phyloP scores from a whole-genome alignment of 2,329 filamentous ascomycete species.

The Blastomyces emzantsi region DNA sequence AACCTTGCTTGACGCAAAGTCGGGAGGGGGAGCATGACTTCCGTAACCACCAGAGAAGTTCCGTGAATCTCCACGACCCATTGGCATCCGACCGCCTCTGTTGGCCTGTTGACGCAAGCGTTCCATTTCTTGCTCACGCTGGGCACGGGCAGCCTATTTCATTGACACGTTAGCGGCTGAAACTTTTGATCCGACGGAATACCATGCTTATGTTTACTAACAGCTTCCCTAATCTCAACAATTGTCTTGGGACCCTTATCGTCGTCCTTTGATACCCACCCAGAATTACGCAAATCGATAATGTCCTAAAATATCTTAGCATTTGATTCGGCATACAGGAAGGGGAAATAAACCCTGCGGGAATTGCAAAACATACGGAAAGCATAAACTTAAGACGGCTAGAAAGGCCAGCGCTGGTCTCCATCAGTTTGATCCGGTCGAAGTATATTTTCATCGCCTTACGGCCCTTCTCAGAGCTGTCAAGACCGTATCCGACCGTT shows the following conservation, averaged over 20 bases:
- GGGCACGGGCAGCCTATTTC: constrained; percentile 56
- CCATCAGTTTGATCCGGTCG: constrained; percentile 70
- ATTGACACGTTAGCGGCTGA: constrained; percentile 9
- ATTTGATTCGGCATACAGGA: not conserved
- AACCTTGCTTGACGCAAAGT: constrained; percentile 68
- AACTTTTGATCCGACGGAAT: constrained; percentile 18
- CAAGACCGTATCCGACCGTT: constrained; percentile 83
- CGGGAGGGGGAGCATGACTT: constrained; percentile 57
- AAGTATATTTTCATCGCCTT: constrained; percentile 93
- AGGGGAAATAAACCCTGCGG: not conserved
- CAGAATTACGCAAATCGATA: constrained; percentile 65
- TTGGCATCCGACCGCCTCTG: constrained; percentile 57
- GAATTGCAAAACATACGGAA: constrained; percentile 45
- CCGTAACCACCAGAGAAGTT: constrained; percentile 67
- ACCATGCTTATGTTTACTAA: constrained; percentile 31
- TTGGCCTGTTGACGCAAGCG: constrained; percentile 42
- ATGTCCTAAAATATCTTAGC: constrained; percentile 50
- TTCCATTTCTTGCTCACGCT: constrained; percentile 69
- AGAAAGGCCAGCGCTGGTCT: constrained; percentile 68
- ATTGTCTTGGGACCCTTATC: constrained; percentile 98
- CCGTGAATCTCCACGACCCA: constrained; percentile 73
- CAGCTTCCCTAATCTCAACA: constrained; percentile 76
- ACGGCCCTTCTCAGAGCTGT: constrained; percentile 70
- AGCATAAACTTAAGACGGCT: constrained; percentile 96
- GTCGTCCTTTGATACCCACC: constrained; percentile 78